Conservation (phyloP, 2,329 filamentous ascomycete genomes). For the Xenoacremonium recifei region DNA sequence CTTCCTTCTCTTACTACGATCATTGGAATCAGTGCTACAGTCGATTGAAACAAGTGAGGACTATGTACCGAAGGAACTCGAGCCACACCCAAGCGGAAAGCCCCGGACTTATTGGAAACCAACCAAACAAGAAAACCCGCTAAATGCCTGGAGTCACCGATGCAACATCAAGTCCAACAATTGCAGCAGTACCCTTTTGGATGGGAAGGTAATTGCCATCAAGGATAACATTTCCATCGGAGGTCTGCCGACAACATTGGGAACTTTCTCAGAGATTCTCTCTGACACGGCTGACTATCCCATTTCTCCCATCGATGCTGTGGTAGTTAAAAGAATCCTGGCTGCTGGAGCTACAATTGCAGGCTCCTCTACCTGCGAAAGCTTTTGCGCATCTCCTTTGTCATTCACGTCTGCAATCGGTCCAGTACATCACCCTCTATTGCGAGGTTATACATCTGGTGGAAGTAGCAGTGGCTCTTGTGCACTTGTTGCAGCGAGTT, state of each 20-base stretch:
- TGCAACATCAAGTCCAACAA: slow-evolving; percentile 20
- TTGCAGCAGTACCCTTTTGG: slow-evolving; percentile 9
- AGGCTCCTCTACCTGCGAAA: slow-evolving; percentile 29
- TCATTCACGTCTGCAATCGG: slow-evolving; percentile 27
- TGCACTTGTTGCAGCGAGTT: slow-evolving; percentile 24
- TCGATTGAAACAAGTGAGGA: slow-evolving; percentile 23
- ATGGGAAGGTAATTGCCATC: slow-evolving; percentile 18
- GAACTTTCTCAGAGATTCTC: slow-evolving; percentile 9
- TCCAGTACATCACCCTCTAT: slow-evolving; percentile 26
- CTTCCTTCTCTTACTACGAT: slow-evolving; percentile 26
- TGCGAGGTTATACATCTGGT: slow-evolving; percentile 25
- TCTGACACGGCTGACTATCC: slow-evolving; percentile 12
- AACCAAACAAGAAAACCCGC: slow-evolving; percentile 22
- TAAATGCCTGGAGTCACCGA: slow-evolving; percentile 35
- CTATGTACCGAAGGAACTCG: slow-evolving; percentile 23
- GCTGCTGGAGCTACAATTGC: slow-evolving; percentile 23
- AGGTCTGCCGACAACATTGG: slow-evolving; percentile 24
- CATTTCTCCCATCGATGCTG: slow-evolving; percentile 17
- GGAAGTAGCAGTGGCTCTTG: slow-evolving; percentile 33
- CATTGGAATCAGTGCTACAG: slow-evolving; percentile 25
- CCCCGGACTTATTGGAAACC: slow-evolving; percentile 22
- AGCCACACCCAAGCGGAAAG: slow-evolving; percentile 9
- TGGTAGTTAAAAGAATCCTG: slow-evolving; percentile 22
- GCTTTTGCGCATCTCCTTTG: slow-evolving; percentile 27
- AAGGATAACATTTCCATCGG: slow-evolving; percentile 31